Conservation (phyloP, 108 stramenopile genomes). For the Craspedostauros australis region DNA sequence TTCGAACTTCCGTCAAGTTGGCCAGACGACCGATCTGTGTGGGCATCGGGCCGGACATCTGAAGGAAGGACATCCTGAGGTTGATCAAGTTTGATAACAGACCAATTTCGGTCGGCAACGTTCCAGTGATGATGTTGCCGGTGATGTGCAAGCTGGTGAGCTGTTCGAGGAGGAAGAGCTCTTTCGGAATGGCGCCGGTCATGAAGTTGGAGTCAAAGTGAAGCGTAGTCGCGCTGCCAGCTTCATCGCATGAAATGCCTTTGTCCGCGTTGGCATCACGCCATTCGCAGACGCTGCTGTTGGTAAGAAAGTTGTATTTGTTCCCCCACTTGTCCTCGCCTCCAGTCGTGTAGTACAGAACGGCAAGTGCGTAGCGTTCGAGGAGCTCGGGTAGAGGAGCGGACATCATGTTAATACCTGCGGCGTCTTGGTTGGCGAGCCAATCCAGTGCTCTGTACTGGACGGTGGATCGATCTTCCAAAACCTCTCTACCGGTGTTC, state of each 20-base stretch:
- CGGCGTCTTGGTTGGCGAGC: slow-evolving; percentile 15
- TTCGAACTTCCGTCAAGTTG: slow-evolving; percentile 29
- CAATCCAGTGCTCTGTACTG: slow-evolving; percentile 22
- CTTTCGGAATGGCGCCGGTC: no score
- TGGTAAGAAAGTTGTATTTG: no score
- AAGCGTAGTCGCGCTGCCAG: slow-evolving; percentile 11
- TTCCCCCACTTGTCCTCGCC: slow-evolving; percentile 25
- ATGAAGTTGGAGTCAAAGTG: slow-evolving; percentile 46
- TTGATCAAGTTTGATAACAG: no score
- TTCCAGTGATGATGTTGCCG: slow-evolving; percentile 35
- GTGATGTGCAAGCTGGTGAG: no score
- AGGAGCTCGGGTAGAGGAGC: slow-evolving; percentile 14
- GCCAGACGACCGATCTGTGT: slow-evolving; percentile 26
- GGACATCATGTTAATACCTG: slow-evolving; percentile 5
- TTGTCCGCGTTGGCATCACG: no score
- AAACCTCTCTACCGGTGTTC: no score
- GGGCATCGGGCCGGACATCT: no score
- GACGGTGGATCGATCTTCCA: no score
- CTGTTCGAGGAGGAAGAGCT: no score
- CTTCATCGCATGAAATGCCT: slow-evolving; percentile 34
- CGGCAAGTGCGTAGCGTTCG: slow-evolving; percentile 41
- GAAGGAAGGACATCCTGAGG: no score
- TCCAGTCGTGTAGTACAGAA: slow-evolving; percentile 41
- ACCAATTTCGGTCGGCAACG: no score
- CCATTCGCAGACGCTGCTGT: slow-evolving; percentile 35